Percentiles rank a stretch among this genome's conserved stretches.
phyloP scores from a whole-genome alignment of 345 rosid genomes.

The Gossypium herbaceum region DNA sequence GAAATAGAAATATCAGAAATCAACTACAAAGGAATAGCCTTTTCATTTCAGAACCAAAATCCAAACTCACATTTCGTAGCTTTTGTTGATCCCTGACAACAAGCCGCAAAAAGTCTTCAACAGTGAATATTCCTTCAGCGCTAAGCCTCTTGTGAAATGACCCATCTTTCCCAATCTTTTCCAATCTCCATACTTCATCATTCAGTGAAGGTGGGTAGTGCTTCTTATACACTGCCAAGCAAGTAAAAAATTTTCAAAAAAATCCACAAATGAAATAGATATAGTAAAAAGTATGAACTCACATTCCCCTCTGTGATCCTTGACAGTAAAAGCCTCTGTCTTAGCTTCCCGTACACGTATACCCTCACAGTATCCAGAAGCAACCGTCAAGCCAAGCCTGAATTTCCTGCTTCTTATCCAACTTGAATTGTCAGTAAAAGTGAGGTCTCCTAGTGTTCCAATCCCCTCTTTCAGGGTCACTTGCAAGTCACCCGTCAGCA shows the following conservation, averaged over 20 bases:
- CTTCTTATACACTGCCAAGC: constrained; percentile 85
- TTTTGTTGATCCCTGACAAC: constrained; percentile 67
- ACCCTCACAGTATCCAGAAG: constrained; percentile 72
- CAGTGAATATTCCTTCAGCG: constrained; percentile 38
- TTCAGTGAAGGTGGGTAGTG: constrained; percentile 87
- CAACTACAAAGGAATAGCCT: constrained; percentile 2
- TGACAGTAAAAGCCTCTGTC: constrained; percentile 95
- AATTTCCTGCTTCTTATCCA: constrained; percentile 98
- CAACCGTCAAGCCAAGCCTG: constrained; percentile 83
- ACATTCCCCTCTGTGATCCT: constrained; percentile 98
- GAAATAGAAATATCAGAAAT: constrained; percentile 24
- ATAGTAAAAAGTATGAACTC: constrained; percentile 15
- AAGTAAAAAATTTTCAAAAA: not conserved
- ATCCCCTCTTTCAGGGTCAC: constrained; percentile 96
- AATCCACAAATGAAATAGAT: not conserved
- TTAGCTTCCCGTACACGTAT: constrained; percentile 88
- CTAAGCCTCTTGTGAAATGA: constrained; percentile 90
- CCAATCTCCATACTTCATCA: constrained; percentile 98
- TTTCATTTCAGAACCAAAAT: constrained; percentile 20
- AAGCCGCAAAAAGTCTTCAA: constrained; percentile 79
- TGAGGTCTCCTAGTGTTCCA: constrained; percentile 85
- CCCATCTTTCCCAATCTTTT: constrained; percentile 98
- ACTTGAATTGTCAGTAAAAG: constrained; percentile 94
- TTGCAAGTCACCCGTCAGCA: constrained; percentile 80
- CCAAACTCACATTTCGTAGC: constrained; percentile 69